phyloP scores from a whole-genome alignment of 1,284 basidiomycete genomes.

The Cryptococcus sp. region DNA sequence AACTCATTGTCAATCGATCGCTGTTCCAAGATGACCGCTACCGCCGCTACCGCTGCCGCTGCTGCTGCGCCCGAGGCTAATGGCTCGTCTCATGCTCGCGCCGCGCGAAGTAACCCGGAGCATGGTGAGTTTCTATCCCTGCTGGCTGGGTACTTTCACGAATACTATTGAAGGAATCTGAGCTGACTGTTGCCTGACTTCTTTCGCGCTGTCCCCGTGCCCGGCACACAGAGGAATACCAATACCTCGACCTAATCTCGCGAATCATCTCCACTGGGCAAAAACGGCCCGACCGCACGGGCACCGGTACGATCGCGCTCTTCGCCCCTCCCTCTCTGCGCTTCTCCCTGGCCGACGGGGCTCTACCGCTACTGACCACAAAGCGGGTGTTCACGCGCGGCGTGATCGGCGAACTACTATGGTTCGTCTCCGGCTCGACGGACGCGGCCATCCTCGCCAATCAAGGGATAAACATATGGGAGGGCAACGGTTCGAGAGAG shows the following conservation, averaged over 20 bases:
- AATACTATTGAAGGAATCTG: background rate
- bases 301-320: slow-evolving; percentile 84
- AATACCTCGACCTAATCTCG: slow-evolving; percentile 80
- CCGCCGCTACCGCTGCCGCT: background rate
- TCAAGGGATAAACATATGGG: slow-evolving; percentile 96
- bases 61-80: background rate
- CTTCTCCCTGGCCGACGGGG: slow-evolving; percentile 73
- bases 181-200: background rate
- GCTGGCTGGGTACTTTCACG: background rate
- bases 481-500: slow-evolving; percentile 87
- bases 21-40: background rate
- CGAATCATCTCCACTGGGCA: slow-evolving; percentile 75
- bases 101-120: slow-evolving; percentile 28
- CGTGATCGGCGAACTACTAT: slow-evolving; percentile 91
- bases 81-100: background rate
- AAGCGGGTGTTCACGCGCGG: slow-evolving; percentile 92
- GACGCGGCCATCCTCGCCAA: slow-evolving; percentile 75
- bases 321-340: slow-evolving; percentile 87
- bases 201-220: background rate
- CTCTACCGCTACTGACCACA: slow-evolving; percentile 88
- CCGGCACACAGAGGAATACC: slow-evolving; percentile 65
- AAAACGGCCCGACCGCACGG: slow-evolving; percentile 80
- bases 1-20: no score
- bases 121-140: slow-evolving; percentile 31
- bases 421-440: slow-evolving; percentile 88